Percentiles rank a stretch among this genome's conserved stretches.
Evolutionary conservation across 805 yeast species (phyloP).

Genomic region (Monosporozyma siamensis): DNA sequence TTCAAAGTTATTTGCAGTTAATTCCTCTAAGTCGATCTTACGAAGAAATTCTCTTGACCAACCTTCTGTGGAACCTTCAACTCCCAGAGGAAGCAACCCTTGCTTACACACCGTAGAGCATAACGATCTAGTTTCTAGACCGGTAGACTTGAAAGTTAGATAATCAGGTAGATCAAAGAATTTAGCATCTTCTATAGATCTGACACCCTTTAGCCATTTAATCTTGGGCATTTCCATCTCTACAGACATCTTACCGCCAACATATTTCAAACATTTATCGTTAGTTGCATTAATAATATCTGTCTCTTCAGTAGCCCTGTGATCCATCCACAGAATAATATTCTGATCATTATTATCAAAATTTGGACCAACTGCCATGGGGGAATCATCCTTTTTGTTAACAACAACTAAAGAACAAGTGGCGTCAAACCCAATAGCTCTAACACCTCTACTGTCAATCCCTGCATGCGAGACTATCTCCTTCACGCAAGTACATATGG

Average conservation of each 20-base stretch:
- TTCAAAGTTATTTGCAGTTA: conserved; percentile 64
- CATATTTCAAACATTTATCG: conserved; percentile 76
- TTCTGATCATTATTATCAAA: conserved; percentile 65
- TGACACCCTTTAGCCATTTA: conserved; percentile 85
- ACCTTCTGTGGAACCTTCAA: conserved; percentile 75
- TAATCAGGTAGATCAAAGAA: conserved; percentile 91
- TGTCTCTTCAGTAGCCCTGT: conserved; percentile 81
- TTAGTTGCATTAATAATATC: conserved; percentile 68
- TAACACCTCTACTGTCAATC: conserved; percentile 54
- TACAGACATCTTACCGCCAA: conserved; percentile 95
- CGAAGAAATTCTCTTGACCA: conserved; percentile 80
- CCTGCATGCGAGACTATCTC: conserved; percentile 66
- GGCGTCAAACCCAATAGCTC: conserved; percentile 94
- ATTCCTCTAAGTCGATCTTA: conserved; percentile 62
- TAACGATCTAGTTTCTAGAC: conserved; percentile 74
- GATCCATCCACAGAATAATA: conserved; percentile 97
- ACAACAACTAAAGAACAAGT: conserved; percentile 90
- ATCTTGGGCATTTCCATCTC: conserved; percentile 98
- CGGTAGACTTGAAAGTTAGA: conserved; percentile 86
- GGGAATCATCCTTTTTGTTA: conserved; percentile 51
- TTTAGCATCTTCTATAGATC: conserved; percentile 57
- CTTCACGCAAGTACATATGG: conserved; percentile 73
- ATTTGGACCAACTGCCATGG: conserved; percentile 89
- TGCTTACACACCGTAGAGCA: conserved; percentile 93
- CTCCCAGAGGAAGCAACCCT: conserved; percentile 88